These are phyloP conservation scores for Parasitella parasitica DNA, from an alignment of 371 early-diverging fungal genomes.

Conservation along the genomic window DNA sequence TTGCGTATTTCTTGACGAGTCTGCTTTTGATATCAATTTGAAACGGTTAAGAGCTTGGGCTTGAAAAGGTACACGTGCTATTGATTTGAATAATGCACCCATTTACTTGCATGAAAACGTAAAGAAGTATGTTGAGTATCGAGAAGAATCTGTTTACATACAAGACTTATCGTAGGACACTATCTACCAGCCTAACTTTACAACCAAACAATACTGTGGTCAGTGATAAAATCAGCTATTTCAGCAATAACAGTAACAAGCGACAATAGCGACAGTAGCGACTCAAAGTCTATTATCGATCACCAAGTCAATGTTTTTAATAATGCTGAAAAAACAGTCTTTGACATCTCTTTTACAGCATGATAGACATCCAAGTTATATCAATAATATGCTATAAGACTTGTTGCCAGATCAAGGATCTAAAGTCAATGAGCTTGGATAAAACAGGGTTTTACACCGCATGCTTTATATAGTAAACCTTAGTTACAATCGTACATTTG, in stretches of 20 bases:
- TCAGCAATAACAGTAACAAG: slow-evolving; percentile 11
- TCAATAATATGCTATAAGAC: no score
- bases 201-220: slow-evolving; percentile 12
- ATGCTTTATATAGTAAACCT: no score
- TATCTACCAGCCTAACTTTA: slow-evolving; percentile 12
- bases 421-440: no score
- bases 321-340: slow-evolving; percentile 12
- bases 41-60: slow-evolving; percentile 20
- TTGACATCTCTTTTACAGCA: slow-evolving; percentile 11
- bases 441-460: no score
- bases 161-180: slow-evolving; percentile 13
- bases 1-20: slow-evolving; percentile 12
- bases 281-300: slow-evolving; percentile 16
- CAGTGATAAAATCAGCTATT: slow-evolving; percentile 12
- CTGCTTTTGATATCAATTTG: slow-evolving; percentile 19
- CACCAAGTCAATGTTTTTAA: slow-evolving; percentile 14
- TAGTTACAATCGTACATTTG: no score
- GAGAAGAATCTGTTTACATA: slow-evolving; percentile 12
- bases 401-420: no score
- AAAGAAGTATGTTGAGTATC: no score
- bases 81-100: no score
- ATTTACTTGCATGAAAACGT: no score
- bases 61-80: slow-evolving; percentile 10
- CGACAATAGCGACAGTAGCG: slow-evolving; percentile 10
- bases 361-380: no score